These are phyloP conservation scores for Alternaria longipes DNA, from an alignment of 2,329 filamentous ascomycete species.

Conservation along the genomic window DNA sequence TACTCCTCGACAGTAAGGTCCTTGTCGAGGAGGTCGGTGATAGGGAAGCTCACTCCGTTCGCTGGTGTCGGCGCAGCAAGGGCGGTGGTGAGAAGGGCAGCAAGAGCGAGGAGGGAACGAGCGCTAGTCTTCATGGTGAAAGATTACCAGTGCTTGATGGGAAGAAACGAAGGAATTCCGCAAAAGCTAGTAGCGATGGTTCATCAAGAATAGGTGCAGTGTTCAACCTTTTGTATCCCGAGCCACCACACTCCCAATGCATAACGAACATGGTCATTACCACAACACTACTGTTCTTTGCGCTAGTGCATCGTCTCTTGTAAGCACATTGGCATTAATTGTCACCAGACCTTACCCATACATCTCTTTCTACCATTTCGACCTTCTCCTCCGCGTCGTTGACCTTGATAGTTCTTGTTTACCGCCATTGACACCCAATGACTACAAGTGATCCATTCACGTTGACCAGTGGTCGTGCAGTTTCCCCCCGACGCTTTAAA, in stretches of 20 bases:
- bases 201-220: neutral
- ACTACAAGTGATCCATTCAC: slow-evolving; percentile 14
- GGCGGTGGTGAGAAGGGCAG: slow-evolving; percentile 23
- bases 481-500: slow-evolving; percentile 8
- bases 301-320: slow-evolving; percentile 9
- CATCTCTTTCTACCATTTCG: slow-evolving; percentile 10
- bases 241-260: neutral
- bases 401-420: neutral
- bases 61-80: slow-evolving; percentile 30
- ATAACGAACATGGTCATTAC: neutral
- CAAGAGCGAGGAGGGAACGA: slow-evolving; percentile 29
- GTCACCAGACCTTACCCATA: slow-evolving; percentile 6
- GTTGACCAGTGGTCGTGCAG: slow-evolving; percentile 15
- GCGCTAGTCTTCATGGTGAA: slow-evolving; percentile 32
- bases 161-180: neutral
- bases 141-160: neutral
- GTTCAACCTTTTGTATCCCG: slow-evolving; percentile 17
- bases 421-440: slow-evolving; percentile 17
- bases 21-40: slow-evolving; percentile 36
- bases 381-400: slow-evolving; percentile 15
- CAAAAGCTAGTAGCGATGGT: slow-evolving; percentile 6
- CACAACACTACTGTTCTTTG: neutral
- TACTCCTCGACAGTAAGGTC: slow-evolving; percentile 39
- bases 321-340: slow-evolving; percentile 7
- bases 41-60: slow-evolving; percentile 34